These are phyloP conservation scores for Schoenoplectus triqueter DNA, from an alignment of 202 grass and related monocot species.

Conservation along the genomic window DNA sequence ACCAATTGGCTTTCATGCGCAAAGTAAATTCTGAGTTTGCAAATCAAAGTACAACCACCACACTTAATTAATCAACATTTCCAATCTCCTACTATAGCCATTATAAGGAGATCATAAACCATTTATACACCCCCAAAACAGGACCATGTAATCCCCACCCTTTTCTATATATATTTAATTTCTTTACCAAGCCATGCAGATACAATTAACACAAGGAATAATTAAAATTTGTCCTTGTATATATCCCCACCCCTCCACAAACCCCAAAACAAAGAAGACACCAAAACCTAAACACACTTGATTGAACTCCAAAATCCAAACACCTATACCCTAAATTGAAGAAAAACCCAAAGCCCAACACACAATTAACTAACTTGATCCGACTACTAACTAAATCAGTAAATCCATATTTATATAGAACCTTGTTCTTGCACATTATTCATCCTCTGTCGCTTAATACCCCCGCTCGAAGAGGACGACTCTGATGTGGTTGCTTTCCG, in stretches of 20 bases:
- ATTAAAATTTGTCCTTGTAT: conserved; percentile 57
- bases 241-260: conserved; percentile 34
- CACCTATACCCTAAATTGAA: conserved; percentile 28
- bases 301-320: conserved; percentile 43
- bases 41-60: conserved; percentile 24
- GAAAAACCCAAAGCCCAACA: conserved; percentile 41
- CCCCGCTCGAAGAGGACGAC: conserved; percentile 55
- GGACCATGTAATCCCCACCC: conserved; percentile 49
- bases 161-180: conserved; percentile 19
- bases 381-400: conserved; percentile 32
- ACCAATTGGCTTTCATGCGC: background rate
- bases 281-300: conserved; percentile 46
- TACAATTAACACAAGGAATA: conserved; percentile 42
- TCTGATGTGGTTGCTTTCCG: conserved; percentile 55
- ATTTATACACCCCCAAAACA: conserved; percentile 50
- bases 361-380: conserved; percentile 23
- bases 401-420: conserved; percentile 54
- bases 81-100: conserved; percentile 26
- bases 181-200: conserved; percentile 13
- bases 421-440: conserved; percentile 61
- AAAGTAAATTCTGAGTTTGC: conserved; percentile 6
- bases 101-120: conserved; percentile 49
- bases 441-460: conserved; percentile 93
- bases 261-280: conserved; percentile 43
- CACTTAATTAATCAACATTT: conserved; percentile 32